Conservation (phyloP, 495 filamentous ascomycete genomes). For the Aspergillus mulundensis region DNA sequence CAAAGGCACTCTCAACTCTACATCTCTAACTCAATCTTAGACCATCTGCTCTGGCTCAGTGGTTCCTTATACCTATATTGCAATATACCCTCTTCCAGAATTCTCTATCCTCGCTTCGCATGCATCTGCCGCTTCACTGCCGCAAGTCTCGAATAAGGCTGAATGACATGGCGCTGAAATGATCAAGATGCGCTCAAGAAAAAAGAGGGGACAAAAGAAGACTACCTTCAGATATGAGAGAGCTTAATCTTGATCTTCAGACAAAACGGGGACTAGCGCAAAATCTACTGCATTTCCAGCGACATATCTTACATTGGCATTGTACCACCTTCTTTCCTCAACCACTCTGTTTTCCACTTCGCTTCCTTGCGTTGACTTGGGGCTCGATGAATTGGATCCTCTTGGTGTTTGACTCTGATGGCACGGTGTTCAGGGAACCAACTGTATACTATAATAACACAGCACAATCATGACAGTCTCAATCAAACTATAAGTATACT, state of each 20-base stretch:
- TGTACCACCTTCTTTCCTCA: background rate
- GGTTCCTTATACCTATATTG: background rate
- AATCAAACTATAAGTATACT: conserved; percentile 3
- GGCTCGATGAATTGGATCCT: background rate
- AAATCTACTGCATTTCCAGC: conserved; percentile 4
- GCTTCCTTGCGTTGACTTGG: background rate
- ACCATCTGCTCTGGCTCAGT: background rate
- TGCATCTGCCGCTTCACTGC: background rate
- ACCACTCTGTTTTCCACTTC: background rate
- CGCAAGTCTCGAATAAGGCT: background rate
- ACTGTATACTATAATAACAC: conserved; percentile 11
- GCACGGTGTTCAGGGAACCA: background rate
- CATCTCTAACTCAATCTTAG: too few relatives aligned
- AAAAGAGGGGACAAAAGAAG: conserved; percentile 4
- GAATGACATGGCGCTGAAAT: conserved; percentile 2
- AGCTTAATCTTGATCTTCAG: background rate
- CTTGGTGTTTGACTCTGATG: background rate
- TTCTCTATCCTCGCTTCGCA: background rate
- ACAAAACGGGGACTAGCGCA: background rate
- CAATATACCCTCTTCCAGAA: conserved; percentile 10
- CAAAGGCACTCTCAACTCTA: too few relatives aligned
- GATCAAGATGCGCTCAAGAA: background rate
- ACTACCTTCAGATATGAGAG: background rate
- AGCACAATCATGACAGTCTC: background rate
- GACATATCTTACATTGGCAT: conserved; percentile 8